Evolutionary conservation across 2,329 filamentous ascomycete genomes (phyloP).

Genomic region (Arachnopeziza araneosa): DNA sequence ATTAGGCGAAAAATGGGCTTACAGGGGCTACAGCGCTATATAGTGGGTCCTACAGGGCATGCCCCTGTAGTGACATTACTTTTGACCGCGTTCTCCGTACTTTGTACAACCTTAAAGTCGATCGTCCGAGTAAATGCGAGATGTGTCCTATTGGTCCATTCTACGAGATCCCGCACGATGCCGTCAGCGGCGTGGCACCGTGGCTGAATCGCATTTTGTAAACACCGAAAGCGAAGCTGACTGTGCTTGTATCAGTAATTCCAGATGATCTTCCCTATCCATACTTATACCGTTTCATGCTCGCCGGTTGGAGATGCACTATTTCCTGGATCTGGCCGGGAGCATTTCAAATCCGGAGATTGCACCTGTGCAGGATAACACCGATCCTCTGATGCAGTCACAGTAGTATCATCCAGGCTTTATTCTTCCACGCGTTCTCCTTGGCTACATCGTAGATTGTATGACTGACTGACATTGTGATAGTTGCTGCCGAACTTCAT

Average conservation of each 20-base stretch:
- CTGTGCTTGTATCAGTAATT: not conserved
- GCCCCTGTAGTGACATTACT: no score
- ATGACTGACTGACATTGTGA: not conserved
- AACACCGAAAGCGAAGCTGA: not conserved
- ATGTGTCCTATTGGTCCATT: not conserved
- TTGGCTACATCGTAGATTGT: not conserved
- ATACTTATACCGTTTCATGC: not conserved
- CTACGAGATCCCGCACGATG: not conserved
- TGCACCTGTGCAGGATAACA: not conserved
- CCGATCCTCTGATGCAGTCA: not conserved
- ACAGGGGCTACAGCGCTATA: no score
- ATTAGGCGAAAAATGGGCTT: no score
- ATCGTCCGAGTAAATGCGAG: not conserved
- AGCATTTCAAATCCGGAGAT: not conserved
- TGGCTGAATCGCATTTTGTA: not conserved
- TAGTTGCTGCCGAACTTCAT: not conserved
- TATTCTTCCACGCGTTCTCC: not conserved
- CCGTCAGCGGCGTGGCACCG: not conserved
- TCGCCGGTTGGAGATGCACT: not conserved
- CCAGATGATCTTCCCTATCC: not conserved
- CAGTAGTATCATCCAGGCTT: not conserved
- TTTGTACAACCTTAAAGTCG: not conserved
- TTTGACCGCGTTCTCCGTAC: no score
- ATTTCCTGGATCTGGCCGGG: not conserved
- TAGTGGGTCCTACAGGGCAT: no score